Conservation (phyloP, 441 rosid genomes). For the Melastoma candidum region DNA sequence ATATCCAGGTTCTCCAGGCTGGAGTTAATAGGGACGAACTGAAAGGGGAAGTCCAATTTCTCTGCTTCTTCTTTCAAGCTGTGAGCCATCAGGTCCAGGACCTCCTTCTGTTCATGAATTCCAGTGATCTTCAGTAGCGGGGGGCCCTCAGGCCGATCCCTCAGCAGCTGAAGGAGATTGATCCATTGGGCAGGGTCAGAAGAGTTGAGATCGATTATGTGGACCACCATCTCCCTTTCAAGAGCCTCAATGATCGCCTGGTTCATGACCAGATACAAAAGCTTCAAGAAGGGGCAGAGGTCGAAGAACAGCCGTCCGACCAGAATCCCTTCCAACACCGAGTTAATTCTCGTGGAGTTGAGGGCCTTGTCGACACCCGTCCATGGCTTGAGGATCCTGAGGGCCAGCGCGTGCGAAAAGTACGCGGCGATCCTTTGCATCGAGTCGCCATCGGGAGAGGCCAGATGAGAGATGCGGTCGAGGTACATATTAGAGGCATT, state of each 20-base stretch:
- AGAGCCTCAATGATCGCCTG: slow-evolving; percentile 61
- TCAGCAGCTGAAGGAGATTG: slow-evolving; percentile 48
- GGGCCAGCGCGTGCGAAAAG: slow-evolving; percentile 61
- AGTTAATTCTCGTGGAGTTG: slow-evolving; percentile 39
- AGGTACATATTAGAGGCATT: slow-evolving; percentile 50
- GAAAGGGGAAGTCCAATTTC: slow-evolving; percentile 56
- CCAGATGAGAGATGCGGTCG: slow-evolving; percentile 54
- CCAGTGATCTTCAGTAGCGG: slow-evolving; percentile 71
- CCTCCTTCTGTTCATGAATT: slow-evolving; percentile 51
- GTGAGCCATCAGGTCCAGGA: slow-evolving; percentile 54
- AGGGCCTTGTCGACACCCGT: slow-evolving; percentile 62
- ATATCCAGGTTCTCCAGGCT: slow-evolving; percentile 47
- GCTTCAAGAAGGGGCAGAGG: slow-evolving; percentile 57
- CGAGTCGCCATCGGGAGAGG: slow-evolving; percentile 60
- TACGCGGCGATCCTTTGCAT: slow-evolving; percentile 69
- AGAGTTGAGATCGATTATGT: slow-evolving; percentile 50
- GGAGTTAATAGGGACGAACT: slow-evolving; percentile 49
- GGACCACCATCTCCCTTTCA: slow-evolving; percentile 67
- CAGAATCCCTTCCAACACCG: slow-evolving; percentile 34
- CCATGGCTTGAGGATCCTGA: slow-evolving; percentile 57
- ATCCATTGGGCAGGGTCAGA: slow-evolving; percentile 73
- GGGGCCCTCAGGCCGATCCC: slow-evolving; percentile 57
- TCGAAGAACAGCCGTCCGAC: slow-evolving; percentile 54
- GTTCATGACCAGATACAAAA: slow-evolving; percentile 49
- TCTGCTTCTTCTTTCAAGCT: slow-evolving; percentile 57